phyloP scores from a whole-genome alignment of 2,329 filamentous ascomycete species.

The Cercospora canescens region DNA sequence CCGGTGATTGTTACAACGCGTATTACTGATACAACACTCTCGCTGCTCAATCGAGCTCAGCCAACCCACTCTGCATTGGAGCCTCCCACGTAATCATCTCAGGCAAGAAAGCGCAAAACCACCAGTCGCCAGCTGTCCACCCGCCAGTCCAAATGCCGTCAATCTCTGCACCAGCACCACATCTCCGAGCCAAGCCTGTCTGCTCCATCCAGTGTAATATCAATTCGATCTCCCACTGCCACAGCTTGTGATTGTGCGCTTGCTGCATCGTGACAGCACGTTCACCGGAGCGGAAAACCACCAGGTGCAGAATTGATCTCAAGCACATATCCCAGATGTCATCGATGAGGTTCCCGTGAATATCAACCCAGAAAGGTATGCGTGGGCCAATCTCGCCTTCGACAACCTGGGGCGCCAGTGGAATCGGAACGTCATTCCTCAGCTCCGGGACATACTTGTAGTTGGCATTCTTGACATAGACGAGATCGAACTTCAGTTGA shows the following conservation, averaged over 20 bases:
- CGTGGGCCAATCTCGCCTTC: conserved; percentile 30
- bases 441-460: conserved; percentile 61
- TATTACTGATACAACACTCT: not conserved
- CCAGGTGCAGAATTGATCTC: conserved; percentile 60
- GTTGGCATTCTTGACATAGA: conserved; percentile 56
- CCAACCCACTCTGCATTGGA: conserved; percentile 7
- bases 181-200: conserved; percentile 53
- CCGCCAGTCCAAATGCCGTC: conserved; percentile 34
- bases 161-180: conserved; percentile 40
- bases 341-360: conserved; percentile 61
- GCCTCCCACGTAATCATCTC: conserved; percentile 30
- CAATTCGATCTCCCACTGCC: conserved; percentile 62
- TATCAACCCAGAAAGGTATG: conserved; percentile 71
- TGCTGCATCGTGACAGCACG: conserved; percentile 55
- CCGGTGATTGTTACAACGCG: not conserved
- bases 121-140: conserved; percentile 61
- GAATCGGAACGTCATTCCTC: conserved; percentile 42
- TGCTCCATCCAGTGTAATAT: conserved; percentile 60
- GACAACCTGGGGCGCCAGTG: conserved; percentile 11
- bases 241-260: conserved; percentile 59
- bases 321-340: conserved; percentile 65
- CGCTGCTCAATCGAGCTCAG: not conserved
- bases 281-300: conserved; percentile 63
- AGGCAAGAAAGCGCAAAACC: conserved; percentile 57
- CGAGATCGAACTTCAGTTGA: conserved; percentile 64